A percentile compares a stretch with the other conserved stretches of the same genome.
Conservation (phyloP, 2,329 filamentous ascomycete genomes). For the Akanthomyces muscarius region DNA sequence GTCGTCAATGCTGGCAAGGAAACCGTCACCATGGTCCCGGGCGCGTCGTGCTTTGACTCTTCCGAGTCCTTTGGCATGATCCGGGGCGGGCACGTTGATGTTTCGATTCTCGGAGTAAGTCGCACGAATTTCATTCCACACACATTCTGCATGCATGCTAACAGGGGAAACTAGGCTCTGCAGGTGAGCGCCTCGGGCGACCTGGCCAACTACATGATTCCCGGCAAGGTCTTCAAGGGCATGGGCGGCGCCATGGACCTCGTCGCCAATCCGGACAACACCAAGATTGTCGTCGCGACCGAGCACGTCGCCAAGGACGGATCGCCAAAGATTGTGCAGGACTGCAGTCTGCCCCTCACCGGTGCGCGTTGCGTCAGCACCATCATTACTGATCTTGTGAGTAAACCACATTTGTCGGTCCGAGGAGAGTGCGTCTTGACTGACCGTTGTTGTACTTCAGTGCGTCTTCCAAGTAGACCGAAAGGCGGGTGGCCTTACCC, state of each 20-base stretch:
- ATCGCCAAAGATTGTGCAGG: constrained; percentile 60
- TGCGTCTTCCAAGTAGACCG: constrained; percentile 69
- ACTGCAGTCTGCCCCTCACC: constrained; percentile 61
- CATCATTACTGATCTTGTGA: constrained; percentile 68
- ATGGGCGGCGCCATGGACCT: constrained; percentile 80
- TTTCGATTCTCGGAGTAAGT: constrained; percentile 69
- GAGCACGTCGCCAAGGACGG: constrained; percentile 69
- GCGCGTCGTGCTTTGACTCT: constrained; percentile 73
- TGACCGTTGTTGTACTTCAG: constrained; percentile 29
- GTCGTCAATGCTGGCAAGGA: constrained; percentile 87
- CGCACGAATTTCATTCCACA: not conserved
- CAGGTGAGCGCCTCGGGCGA: constrained; percentile 77
- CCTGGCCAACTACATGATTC: constrained; percentile 86
- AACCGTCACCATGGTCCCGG: constrained; percentile 74
- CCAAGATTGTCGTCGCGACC: constrained; percentile 68
- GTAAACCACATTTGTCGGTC: constrained; percentile 27
- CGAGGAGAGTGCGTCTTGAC: not conserved
- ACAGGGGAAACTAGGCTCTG: constrained; percentile 47
- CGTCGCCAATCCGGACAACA: constrained; percentile 65
- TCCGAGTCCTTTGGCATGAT: constrained; percentile 87
- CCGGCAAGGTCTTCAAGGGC: constrained; percentile 81
- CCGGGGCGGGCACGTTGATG: constrained; percentile 75
- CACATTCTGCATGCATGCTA: not conserved
- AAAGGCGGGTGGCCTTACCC: constrained; percentile 55
- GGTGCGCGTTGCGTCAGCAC: constrained; percentile 65